A percentile compares a stretch with the other conserved stretches of the same genome.
phyloP scores from a whole-genome alignment of 2,329 filamentous ascomycete genomes.

The Leptographium procerum region DNA sequence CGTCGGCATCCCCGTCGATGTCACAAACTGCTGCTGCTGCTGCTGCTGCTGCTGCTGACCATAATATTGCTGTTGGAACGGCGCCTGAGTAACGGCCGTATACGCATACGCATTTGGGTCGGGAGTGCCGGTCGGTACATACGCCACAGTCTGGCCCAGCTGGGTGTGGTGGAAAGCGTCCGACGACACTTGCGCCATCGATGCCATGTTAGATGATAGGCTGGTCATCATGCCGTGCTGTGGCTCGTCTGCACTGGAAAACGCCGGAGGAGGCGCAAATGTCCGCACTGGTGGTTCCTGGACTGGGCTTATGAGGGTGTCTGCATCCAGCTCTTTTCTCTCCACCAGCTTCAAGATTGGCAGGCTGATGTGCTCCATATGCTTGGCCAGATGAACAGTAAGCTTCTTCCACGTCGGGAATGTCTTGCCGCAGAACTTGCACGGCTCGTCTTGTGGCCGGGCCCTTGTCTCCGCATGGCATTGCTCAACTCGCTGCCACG shows the following conservation, averaged over 20 bases:
- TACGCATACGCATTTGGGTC: slow-evolving; percentile 10
- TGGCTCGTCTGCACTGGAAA: slow-evolving; percentile 1
- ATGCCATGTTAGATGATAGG: slow-evolving; percentile 7
- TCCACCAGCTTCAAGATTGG: slow-evolving; percentile 58
- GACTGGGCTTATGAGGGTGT: slow-evolving; percentile 58
- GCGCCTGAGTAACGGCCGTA: slow-evolving; percentile 8
- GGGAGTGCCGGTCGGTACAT: slow-evolving; percentile 7
- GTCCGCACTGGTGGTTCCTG: slow-evolving; percentile 40
- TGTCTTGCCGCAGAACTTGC: slow-evolving; percentile 73
- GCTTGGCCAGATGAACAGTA: slow-evolving; percentile 84
- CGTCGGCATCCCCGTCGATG: slow-evolving; percentile 3
- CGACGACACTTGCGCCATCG: not conserved
- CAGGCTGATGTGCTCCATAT: slow-evolving; percentile 86
- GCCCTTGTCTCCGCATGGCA: slow-evolving; percentile 61
- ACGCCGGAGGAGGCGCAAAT: slow-evolving; percentile 14
- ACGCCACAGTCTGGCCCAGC: slow-evolving; percentile 10
- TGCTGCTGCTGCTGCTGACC: not conserved
- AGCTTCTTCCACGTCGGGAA: slow-evolving; percentile 86
- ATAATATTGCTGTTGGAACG: slow-evolving; percentile 7
- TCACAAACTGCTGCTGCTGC: slow-evolving; percentile 6
- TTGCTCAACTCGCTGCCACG: slow-evolving; percentile 66
- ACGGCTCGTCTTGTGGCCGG: slow-evolving; percentile 64
- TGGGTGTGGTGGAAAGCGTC: not conserved
- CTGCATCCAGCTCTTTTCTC: slow-evolving; percentile 33
- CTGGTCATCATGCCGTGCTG: not conserved